Base-by-base conservation (phyloP, 1,284 basidiomycete genomes). In the Agroathelia rolfsii region DNA sequence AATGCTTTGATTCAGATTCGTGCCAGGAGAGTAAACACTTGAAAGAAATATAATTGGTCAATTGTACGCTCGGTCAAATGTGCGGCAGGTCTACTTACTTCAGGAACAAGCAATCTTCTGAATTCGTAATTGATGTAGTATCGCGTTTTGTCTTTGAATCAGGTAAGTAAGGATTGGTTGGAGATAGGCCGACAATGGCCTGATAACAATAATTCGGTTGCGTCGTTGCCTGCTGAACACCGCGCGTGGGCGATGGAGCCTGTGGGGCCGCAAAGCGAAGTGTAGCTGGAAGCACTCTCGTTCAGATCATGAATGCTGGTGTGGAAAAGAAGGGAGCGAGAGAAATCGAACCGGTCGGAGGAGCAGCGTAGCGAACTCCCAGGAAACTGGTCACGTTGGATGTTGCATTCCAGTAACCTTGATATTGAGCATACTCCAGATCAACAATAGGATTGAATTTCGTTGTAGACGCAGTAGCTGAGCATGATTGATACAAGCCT, bases 41-140 rank as follows among this genome's bases (percentile, higher is more conserved):
- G 33, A 21, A 19, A 22, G 6, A 13, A 14, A 27, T 20, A 28
- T 11, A 6, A 7, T 8, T 25, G 6, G 21, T 24, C n/a, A 17
- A 30, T 31, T 8, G n/a, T 12, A 24, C n/a, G 16, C 21, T 14
- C 19, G 17, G 17, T 27, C 4, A 12, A 11, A 9, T n/a, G 11
- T 10, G 6, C 16, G 18, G 14, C n/a, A 9, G 9, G 13, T 7
- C 22, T 15, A 39, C 45, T 19, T 31, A 61, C 61, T 60, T 59
- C 12, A 66, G 45, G 40, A 64, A 64, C 2, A 64, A 45, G 40
- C 60, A 63, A 40, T 64, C 61, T 38, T 65, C 63, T 7, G 53
- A 50, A 18, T 11, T n/a, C n/a, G 21, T 16, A 5, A 22, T 18
- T 5, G 30, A 36, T 25, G 8, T 20, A 29, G 32, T 18, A n/a